Evolutionary conservation across 495 filamentous ascomycete species (phyloP).

Genomic region (Podospora australis): DNA sequence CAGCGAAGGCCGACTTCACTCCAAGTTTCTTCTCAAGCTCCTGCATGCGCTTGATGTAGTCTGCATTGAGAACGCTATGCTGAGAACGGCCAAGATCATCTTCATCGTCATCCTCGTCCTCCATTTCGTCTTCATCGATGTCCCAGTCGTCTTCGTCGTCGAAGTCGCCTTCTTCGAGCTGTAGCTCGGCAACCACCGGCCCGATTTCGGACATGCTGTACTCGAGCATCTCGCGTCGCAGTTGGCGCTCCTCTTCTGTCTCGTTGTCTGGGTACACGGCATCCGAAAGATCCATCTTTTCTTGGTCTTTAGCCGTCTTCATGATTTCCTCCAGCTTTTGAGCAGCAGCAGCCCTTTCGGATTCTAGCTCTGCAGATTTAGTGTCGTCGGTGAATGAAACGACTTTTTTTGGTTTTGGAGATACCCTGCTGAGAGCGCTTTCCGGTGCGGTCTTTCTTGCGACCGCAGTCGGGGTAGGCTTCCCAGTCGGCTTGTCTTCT

Average conservation of each 20-base stretch:
- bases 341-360: constrained; percentile 30
- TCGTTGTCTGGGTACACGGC: constrained; percentile 56
- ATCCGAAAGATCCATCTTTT: constrained; percentile 33
- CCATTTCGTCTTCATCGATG: constrained; percentile 44
- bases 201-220: constrained; percentile 81
- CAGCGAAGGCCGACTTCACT: constrained; percentile 35
- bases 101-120: constrained; percentile 51
- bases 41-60: constrained; percentile 72
- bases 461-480: not conserved
- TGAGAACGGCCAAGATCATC: constrained; percentile 65
- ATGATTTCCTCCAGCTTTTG: constrained; percentile 45
- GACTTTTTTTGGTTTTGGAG: constrained; percentile 26
- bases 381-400: constrained; percentile 52
- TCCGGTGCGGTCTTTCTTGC: not conserved
- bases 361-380: constrained; percentile 34
- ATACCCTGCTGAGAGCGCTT: constrained; percentile 2
- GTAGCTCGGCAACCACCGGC: constrained; percentile 85
- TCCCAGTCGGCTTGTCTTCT: not conserved
- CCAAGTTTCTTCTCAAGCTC: constrained; percentile 72
- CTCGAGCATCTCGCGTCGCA: constrained; percentile 86
- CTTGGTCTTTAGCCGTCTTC: constrained; percentile 36
- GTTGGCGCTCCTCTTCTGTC: constrained; percentile 66
- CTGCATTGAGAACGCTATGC: constrained; percentile 54
- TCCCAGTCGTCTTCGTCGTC: constrained; percentile 52
- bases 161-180: constrained; percentile 67